These are phyloP conservation scores for Chaetomiaceae sp. DNA, from an alignment of 2,329 filamentous ascomycete species.

Conservation along the genomic window DNA sequence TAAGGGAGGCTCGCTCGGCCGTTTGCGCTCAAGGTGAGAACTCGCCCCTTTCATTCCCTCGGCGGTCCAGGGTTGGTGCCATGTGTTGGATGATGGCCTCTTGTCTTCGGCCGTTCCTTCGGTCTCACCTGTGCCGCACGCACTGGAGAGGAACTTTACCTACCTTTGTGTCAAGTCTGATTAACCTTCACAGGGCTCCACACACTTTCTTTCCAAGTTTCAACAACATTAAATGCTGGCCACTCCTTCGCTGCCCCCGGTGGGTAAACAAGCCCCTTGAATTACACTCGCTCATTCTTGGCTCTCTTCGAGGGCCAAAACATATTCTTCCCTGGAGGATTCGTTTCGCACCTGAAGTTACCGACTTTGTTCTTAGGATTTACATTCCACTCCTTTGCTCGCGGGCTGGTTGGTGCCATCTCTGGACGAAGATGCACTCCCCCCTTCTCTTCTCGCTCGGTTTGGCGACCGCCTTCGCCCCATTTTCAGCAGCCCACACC, in stretches of 20 bases:
- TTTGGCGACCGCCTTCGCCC: constrained; percentile 35
- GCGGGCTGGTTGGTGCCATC: constrained; percentile 2
- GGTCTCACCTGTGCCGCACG: not conserved
- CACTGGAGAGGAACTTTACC: not conserved
- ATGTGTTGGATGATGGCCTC: not conserved
- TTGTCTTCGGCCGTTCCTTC: not conserved
- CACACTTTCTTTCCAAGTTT: not conserved
- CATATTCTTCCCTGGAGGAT: not conserved
- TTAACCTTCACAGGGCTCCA: not conserved
- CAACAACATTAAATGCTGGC: not conserved
- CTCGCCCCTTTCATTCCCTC: not conserved
- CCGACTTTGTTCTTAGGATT: not conserved
- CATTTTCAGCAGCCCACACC: constrained; percentile 51
- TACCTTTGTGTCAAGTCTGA: not conserved
- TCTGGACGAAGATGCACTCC: constrained; percentile 35
- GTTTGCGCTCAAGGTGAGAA: not conserved
- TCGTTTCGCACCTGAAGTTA: not conserved
- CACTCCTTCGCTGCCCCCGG: constrained; percentile 1
- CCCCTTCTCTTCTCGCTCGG: constrained; percentile 30
- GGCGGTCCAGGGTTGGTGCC: not conserved
- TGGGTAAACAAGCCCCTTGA: not conserved
- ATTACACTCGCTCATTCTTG: not conserved
- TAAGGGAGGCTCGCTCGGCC: not conserved
- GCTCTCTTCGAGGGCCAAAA: not conserved
- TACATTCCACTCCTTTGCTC: not conserved